Evolutionary conservation across 306 rosid genomes (phyloP), one percentile per base, ranked within the genome.

Genomic region (Benincasa hispida): DNA sequence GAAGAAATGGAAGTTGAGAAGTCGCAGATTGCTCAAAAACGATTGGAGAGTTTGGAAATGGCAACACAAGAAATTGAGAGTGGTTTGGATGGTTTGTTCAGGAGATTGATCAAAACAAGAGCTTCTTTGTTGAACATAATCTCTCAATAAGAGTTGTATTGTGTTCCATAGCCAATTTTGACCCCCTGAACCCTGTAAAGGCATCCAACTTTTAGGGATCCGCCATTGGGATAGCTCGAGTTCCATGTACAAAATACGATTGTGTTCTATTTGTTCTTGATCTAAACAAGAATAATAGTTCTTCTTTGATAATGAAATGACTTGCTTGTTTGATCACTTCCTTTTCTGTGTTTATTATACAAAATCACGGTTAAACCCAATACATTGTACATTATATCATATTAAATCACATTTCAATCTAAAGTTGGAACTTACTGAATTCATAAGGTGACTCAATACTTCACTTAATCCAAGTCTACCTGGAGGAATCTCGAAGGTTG

Each of bases 31-130:
- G 77, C 77, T 50, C 81, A 53, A 27, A 75, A 69, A 59, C 84
- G 70, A 9, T 68, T 87, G 83, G 80, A 82, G 77, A 84, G 56
- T 67, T 85, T 82, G 83, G 88, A 85, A 77, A 82, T 69, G 53
- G 77, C 78, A 11, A 78, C 79, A 55, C 84, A 77, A 77, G 73
- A 47, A 39, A 12, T 87, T 45, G 91, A 84, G 81, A 82, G 76
- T 58, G 75, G 82, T 4, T 56, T 89, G 76, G 88, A 85, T 68
- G 68, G 19, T 8, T 27, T 89, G 45, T 89, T 85, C 54, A 85
- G 88, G 81, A 21, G 76, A 22, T 65, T 87, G 79, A 78, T 87
- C 6, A 89, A 82, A 70, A 82, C 87, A 2, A 89, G 93, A 84
- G 76, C 85, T 54, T 57, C 74, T 5, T 82, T 89, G 48, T 73